Conservation (phyloP, 768 basidiomycete genomes). For the Leucosporidium creatinivorum region DNA sequence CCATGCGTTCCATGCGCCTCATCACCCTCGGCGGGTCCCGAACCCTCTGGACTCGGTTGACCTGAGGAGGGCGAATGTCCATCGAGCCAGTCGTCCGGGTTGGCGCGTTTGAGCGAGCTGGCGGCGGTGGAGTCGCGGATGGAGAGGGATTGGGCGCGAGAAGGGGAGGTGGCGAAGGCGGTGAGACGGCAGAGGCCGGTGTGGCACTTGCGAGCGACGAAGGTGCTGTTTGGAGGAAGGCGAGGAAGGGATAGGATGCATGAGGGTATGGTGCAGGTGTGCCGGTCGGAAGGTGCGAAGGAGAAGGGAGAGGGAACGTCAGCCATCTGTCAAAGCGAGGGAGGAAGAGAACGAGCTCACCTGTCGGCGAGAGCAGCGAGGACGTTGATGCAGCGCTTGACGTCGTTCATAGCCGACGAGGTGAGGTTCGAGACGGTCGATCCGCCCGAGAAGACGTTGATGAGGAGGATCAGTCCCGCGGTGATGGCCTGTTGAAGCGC, state of each 20-base stretch:
- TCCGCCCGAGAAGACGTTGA: slow-evolving; percentile 58
- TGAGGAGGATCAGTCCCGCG: slow-evolving; percentile 54
- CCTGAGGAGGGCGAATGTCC: slow-evolving; percentile 10
- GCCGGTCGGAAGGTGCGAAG: background rate
- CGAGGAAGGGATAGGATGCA: too few species aligned
- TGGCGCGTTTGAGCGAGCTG: slow-evolving; percentile 9
- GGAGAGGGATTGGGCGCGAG: background rate
- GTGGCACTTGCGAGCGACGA: slow-evolving; percentile 11
- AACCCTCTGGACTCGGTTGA: background rate
- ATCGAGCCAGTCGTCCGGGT: slow-evolving; percentile 13
- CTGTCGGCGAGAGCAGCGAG: slow-evolving; percentile 44
- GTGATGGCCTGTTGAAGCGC: slow-evolving; percentile 44
- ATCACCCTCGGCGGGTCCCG: background rate
- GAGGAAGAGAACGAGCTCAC: background rate
- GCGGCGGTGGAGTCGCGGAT: too few species aligned
- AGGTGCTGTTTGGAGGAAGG: background rate
- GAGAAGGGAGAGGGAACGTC: background rate
- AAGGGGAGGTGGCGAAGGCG: background rate
- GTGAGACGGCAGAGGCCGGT: slow-evolving; percentile 6
- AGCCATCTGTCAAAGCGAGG: background rate
- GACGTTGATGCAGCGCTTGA: slow-evolving; percentile 54
- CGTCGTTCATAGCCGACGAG: slow-evolving; percentile 53
- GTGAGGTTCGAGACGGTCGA: slow-evolving; percentile 12
- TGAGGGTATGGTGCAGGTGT: background rate
- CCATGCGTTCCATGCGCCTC: background rate